Conservation (phyloP, 2,329 filamentous ascomycete genomes). For the Atkinsonella hypoxylon region DNA sequence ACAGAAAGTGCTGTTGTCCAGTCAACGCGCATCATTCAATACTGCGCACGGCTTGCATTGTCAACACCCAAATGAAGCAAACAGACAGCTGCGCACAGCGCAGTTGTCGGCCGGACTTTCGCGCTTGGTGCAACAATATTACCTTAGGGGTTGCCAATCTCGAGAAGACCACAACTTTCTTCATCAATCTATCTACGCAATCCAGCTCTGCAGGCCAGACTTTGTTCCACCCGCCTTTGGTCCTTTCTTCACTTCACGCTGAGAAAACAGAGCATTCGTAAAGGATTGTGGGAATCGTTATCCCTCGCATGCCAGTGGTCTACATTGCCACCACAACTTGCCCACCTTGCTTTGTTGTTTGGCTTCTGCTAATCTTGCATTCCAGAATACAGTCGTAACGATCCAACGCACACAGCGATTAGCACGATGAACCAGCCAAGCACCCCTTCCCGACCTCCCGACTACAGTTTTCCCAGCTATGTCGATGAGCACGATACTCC, state of each 20-base stretch:
- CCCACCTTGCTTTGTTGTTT: not conserved
- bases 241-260: not conserved
- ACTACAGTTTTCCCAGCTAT: slow-evolving; percentile 45
- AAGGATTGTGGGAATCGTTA: not conserved
- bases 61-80: not conserved
- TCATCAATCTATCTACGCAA: not conserved
- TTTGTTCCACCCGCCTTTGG: not conserved
- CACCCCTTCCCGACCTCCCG: slow-evolving; percentile 40
- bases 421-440: slow-evolving; percentile 36
- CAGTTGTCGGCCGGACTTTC: not conserved
- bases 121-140: not conserved
- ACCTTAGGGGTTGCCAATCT: not conserved
- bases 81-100: not conserved
- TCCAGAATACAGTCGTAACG: slow-evolving; percentile 12
- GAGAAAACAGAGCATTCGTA: not conserved
- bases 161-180: not conserved
- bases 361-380: slow-evolving; percentile 11
- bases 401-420: not conserved
- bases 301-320: not conserved
- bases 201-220: slow-evolving; percentile 3
- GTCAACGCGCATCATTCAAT: not conserved
- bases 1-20: not conserved
- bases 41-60: not conserved
- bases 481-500: slow-evolving; percentile 41
- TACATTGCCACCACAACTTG: not conserved